These are phyloP conservation scores for Tylopilus felleus DNA, from an alignment of 768 basidiomycete genomes.

Conservation along the genomic window DNA sequence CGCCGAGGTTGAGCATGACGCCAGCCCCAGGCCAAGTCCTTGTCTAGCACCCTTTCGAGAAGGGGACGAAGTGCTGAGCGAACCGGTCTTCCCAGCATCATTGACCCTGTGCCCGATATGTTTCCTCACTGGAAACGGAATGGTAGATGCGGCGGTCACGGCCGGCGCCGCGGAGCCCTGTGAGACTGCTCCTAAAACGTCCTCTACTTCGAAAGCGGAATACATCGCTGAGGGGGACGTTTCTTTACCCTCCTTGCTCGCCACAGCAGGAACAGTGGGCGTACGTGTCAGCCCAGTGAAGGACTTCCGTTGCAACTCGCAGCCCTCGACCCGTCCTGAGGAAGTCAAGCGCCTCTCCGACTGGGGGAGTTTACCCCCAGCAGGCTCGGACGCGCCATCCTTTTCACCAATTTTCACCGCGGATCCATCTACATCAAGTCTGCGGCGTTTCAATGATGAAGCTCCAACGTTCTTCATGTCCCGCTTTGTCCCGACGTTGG, in stretches of 20 bases:
- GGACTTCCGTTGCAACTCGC: not conserved
- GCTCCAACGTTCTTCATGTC: conserved; percentile 5
- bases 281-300: not conserved
- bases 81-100: conserved; percentile 1
- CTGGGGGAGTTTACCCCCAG: not conserved
- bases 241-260: not conserved
- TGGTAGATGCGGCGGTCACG: conserved; percentile 5
- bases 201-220: not conserved
- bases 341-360: not conserved
- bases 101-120: not conserved
- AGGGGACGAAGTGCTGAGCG: not conserved
- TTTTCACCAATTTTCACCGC: not conserved
- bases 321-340: not conserved
- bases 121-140: conserved; percentile 24
- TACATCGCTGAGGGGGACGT: not conserved
- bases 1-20: conserved; percentile 5
- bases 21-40: not conserved
- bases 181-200: not conserved
- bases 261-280: not conserved
- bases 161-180: not conserved
- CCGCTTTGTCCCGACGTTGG: not conserved
- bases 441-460: conserved; percentile 13
- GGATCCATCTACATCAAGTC: conserved; percentile 7
- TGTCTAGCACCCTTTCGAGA: not conserved
- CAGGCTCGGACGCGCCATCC: not conserved